phyloP scores from a whole-genome alignment of 1,284 basidiomycete species.

The Ganoderma boninense region DNA sequence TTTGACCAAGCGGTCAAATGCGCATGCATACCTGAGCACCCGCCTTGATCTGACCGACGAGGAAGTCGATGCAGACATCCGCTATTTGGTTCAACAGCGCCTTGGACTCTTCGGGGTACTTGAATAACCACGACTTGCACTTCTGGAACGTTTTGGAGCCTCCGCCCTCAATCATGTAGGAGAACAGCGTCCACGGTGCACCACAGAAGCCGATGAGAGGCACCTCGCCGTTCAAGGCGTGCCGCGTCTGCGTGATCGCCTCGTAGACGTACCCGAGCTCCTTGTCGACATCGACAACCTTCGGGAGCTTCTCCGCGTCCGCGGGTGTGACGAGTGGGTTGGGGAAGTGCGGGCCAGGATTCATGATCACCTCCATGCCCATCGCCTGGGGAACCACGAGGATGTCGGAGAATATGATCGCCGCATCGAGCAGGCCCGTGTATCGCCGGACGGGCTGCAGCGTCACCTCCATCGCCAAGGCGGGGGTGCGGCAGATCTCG shows the following conservation, averaged over 20 bases:
- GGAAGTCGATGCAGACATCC: constrained; percentile 84
- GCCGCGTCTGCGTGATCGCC: constrained; percentile 86
- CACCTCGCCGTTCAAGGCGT: constrained; percentile 83
- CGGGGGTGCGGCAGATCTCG: constrained; percentile 90
- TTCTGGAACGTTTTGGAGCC: constrained; percentile 89
- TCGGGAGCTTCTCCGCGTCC: constrained; percentile 71
- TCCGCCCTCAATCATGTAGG: constrained; percentile 97
- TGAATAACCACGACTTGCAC: constrained; percentile 92
- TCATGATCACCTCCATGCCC: constrained; percentile 95
- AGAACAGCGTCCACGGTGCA: constrained; percentile 96
- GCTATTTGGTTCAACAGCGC: constrained; percentile 81
- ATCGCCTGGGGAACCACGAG: constrained; percentile 96
- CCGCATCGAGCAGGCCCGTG: constrained; percentile 85
- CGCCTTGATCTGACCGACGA: constrained; percentile 91
- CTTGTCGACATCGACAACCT: constrained; percentile 78
- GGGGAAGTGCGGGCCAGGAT: constrained; percentile 89
- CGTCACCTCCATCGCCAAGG: constrained; percentile 87
- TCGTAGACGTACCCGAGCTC: constrained; percentile 92
- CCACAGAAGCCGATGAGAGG: constrained; percentile 96
- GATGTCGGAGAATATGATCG: constrained; percentile 97
- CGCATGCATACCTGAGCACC: constrained; percentile 82
- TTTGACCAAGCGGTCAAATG: background rate
- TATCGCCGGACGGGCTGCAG: constrained; percentile 92
- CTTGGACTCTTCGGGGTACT: constrained; percentile 85
- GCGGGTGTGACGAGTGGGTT: constrained; percentile 81